Evolutionary conservation across 768 basidiomycete genomes (phyloP).

Genomic region (Cystofilobasidium ferigula): DNA sequence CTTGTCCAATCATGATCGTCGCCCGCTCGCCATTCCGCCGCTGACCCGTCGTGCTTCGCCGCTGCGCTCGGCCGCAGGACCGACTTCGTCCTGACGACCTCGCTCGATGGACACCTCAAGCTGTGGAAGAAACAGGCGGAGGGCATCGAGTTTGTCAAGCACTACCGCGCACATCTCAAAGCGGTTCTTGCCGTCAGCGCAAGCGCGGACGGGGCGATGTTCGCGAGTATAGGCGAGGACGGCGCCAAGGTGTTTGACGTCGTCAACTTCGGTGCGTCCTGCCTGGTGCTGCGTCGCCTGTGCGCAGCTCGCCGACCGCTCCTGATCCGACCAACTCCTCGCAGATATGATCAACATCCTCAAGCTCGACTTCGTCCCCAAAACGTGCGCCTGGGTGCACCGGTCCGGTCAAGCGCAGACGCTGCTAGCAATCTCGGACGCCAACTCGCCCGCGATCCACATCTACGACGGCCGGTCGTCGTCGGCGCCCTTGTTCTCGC

Average conservation of each 20-base stretch:
- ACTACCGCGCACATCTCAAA: constrained; percentile 81
- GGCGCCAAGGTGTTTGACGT: constrained; percentile 81
- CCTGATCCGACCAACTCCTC: neutral
- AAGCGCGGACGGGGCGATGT: constrained; percentile 81
- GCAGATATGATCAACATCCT: constrained; percentile 99
- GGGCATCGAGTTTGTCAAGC: constrained; percentile 97
- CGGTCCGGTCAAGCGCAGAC: constrained; percentile 73
- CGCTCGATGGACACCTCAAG: constrained; percentile 87
- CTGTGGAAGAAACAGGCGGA: constrained; percentile 97
- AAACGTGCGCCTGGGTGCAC: constrained; percentile 92
- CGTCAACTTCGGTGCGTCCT: constrained; percentile 76
- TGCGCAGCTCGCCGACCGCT: constrained; percentile 2
- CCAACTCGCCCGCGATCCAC: constrained; percentile 58
- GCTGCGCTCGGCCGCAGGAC: constrained; percentile 49
- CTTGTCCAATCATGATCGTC: constrained; percentile 38
- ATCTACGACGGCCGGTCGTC: constrained; percentile 88
- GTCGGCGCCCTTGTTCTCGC: constrained; percentile 60
- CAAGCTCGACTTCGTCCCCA: constrained; percentile 72
- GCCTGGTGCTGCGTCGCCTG: neutral
- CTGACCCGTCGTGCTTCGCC: neutral
- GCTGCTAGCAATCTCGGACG: constrained; percentile 79
- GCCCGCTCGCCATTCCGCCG: neutral
- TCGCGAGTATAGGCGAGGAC: constrained; percentile 84
- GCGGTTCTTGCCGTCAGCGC: constrained; percentile 69
- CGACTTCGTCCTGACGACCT: constrained; percentile 86